Evolutionary conservation across 1,284 basidiomycete genomes (phyloP).

Genomic region (Leucoagaricus sp.): DNA sequence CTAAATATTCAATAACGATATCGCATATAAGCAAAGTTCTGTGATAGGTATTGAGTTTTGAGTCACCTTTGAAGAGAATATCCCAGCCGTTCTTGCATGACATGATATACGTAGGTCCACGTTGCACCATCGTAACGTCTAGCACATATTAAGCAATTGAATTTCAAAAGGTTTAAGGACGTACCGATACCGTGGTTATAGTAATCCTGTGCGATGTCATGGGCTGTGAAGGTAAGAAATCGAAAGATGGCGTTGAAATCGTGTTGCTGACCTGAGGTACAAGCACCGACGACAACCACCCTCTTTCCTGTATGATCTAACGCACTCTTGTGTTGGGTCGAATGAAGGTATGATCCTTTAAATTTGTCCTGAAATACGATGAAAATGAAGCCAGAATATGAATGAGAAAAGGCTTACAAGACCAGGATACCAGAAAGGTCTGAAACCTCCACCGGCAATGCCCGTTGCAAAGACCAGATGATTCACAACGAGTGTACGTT

Average conservation of each 20-base stretch:
- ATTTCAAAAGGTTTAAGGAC: conserved; percentile 3
- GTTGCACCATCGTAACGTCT: conserved; percentile 50
- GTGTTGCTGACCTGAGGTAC: conserved; percentile 49
- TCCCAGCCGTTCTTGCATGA: conserved; percentile 34
- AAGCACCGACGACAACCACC: conserved; percentile 61
- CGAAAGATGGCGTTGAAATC: neutral
- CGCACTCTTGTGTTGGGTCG: conserved; percentile 49
- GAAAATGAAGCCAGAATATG: neutral
- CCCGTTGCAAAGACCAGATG: conserved; percentile 63
- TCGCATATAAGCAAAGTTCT: neutral
- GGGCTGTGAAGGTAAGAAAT: conserved; percentile 26
- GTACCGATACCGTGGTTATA: conserved; percentile 37
- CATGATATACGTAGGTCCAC: conserved; percentile 45
- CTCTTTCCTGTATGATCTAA: conserved; percentile 56
- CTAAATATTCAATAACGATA: conserved; percentile 21
- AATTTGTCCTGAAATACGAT: conserved; percentile 43
- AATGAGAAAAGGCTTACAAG: conserved; percentile 19
- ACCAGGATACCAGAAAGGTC: conserved; percentile 26
- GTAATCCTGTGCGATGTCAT: conserved; percentile 42
- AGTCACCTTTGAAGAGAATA: neutral
- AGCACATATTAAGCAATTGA: neutral
- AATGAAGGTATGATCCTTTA: conserved; percentile 58
- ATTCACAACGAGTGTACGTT: conserved; percentile 51
- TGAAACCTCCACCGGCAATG: conserved; percentile 16
- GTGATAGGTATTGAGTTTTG: neutral